Base-by-base conservation (phyloP, 2,329 filamentous ascomycete genomes). In the Colletotrichum camelliae region DNA sequence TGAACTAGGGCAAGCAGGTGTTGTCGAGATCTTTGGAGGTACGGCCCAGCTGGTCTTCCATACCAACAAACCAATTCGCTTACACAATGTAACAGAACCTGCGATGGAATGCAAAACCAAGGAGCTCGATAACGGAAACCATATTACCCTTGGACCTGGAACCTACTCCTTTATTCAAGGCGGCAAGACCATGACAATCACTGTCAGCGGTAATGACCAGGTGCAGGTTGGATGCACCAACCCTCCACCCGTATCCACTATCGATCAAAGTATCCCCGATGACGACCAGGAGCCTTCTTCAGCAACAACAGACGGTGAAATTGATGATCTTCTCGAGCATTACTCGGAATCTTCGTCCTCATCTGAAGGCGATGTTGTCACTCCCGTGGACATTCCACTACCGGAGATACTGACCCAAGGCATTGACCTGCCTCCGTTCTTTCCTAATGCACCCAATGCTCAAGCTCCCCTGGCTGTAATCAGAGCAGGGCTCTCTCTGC, bases 401-500 rank as follows among this genome's bases (percentile, higher is more conserved):
- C 70, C 43, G n/a, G 7, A 27, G 9, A 27, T 12, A 21, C 12
- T 65, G 13, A 52, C 12, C n/a, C 66, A 24, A 12, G 55, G 67
- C 16, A 29, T 60, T 29, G 58, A 52, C 43, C 15, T 61, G 13
- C 74, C 72, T 24, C 71, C 74, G 15, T 77, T 67, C 57, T 71
- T 27, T 13, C 70, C 66, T 5, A 7, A 65, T 37, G 21, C 67
- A 27, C 24, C 67, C 7, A 67, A 58, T 29, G 65, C 70, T 18
- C 21, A 55, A 21, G 15, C 5, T 2, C 33, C 48, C 15, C 70
- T 77, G 12, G 33, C 21, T 43, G 33, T 79, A 27, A 78, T 80
- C 72, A 55, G 68, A 33, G 18, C 39, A 2, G 68, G 67, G 7
- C 69, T 80, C 72, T 69, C 69, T 37, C 64, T 80, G 4, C 70